Base-by-base conservation (phyloP, 208 protist genomes). In the Sergeia podlipaevii region DNA sequence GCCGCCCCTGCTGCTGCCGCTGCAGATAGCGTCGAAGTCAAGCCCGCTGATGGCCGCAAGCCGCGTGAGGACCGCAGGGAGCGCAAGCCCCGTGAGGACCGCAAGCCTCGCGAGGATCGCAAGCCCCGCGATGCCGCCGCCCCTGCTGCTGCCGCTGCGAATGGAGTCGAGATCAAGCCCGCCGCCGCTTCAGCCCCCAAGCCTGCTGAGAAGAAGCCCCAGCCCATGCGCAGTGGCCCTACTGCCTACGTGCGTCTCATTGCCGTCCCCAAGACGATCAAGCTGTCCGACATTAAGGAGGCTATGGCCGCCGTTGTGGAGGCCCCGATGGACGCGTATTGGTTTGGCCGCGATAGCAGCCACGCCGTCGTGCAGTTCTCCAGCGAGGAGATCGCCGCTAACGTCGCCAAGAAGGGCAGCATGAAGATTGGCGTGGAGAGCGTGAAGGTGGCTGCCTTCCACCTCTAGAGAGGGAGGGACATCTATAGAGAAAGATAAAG, bases 221-320 rank as follows among this genome's bases (percentile, higher is more conserved):
- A 39, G 36, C 28, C n/a, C 18, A 60, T 27, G 7, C 4, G 60
- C 20, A 65, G 54, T 2, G 60, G 69, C 13, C 58, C 49, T 26
- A 74, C 77, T 4, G 41, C 56, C 1, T 68, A 50, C 37, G 69
- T 77, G 34, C 83, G 83, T 33, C 37, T 88, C 27, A 18, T 65
- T 41, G 53, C 67, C 26, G 85, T 93, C 28, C 80, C 84, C 17
- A 77, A 81, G 65, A 59, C 47, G 13, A 45, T 91, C 3, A 77
- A 77, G 69, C 55, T 86, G 26, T 74, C 77, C 21, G 77, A 87
- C 42, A 77, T 91, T 34, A 79, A 70, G 52, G 65, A 60, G n/a
- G 65, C 60, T 30, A 15, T 83, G 28, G 41, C 44, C n/a, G 36
- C 34, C 4, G 11, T 39, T 4, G 51, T 58, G 3, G 68, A 56